Evolutionary conservation across 1,139 yeast genomes (phyloP), one percentile per base, ranked within the genome.

Genomic region (Casaregolazyma lundiana): DNA sequence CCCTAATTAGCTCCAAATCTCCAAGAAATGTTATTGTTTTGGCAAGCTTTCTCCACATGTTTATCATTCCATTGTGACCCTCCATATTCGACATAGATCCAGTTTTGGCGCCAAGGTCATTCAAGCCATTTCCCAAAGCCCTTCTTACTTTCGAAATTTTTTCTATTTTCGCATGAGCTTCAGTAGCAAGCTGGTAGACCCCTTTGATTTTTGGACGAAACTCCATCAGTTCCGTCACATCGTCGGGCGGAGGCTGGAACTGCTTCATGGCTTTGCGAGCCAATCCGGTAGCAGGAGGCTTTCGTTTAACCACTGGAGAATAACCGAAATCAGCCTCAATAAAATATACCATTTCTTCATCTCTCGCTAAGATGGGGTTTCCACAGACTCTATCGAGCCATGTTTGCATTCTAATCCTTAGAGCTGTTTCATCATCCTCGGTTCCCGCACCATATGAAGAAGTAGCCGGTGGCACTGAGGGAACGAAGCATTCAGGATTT

Each of bases 401-500:
- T 52, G 75, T 78, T 63, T 92, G 97, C 71, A 92, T 77, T 40
- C 77, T 76, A 24, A 58, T 59, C 49, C 75, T 68, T 45, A 87
- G 72, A 47, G 79, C 78, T 45, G 73, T 71, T 47, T 72, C 75
- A 58, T 88, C 96, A 53, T 90, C 97, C 39, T 85, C 88, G 22
- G 92, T 87, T 45, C 87, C 88, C 11, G 80, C 70, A 5, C 96
- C 95, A 58, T 81, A 90, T 13, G 92, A 76, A 0, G 96, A 84
- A 4, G 70, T 72, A 0, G 92, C 72, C 35, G 75, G 71, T 0
- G 97, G 97, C 35, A 92, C 70, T 1, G 94, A 81, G 0, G 98
- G 97, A 3, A 94, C 92, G 67, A 92, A 89, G 51, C 94, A 90
- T 64, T 92, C 98, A 29, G 94, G 81, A 57, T 88, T 84, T 35